Evolutionary conservation across 1,139 yeast genomes (phyloP), one percentile per base, ranked within the genome.

Genomic region (Hyphopichia khmerensis): DNA sequence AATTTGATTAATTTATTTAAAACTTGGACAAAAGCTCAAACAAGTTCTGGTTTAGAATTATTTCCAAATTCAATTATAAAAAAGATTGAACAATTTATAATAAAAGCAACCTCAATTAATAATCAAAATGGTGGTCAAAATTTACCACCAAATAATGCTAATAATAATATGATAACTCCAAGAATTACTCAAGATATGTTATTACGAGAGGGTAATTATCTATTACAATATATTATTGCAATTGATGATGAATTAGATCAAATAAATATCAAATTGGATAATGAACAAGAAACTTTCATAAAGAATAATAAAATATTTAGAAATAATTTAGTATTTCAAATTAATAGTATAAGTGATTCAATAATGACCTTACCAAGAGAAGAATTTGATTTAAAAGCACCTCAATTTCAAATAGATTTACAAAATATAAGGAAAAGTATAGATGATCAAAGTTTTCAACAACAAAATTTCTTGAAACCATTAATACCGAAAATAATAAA

Each of bases 81-180:
- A 29, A 65, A 60, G 40, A 69, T 73, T 31, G 77, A 72, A 47
- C 54, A 62, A 39, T 72, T 72, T 49, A 67, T 72, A 37, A 67
- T 69, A 26, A 62, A 63, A 48, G 77, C 75, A 8, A 69, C 75
- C 2, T 55, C 64, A 5, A 55, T 55, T 16, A 34, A 33, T 33
- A 40, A 39, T 43, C 31, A 35, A n/a, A 29, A 29, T 17, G 32
- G 15, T 18, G 17, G 21, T 8, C 21, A 11, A 13, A 17, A 45
- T 44, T 17, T 42, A 38, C 33, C 13, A n/a, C 23, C 35, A n/a
- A n/a, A n/a, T n/a, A n/a, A n/a, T n/a, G n/a, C n/a, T n/a, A n/a
- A n/a, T 16, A 16, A 37, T 19, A 11, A 26, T 36, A 41, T 41
- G 14, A 35, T 50, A 21, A 55, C 59, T 3, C 42, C 34, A 27